Evolutionary conservation across 352 stramenopile genomes (phyloP).

Genomic region (Globisporangium nagaii): DNA sequence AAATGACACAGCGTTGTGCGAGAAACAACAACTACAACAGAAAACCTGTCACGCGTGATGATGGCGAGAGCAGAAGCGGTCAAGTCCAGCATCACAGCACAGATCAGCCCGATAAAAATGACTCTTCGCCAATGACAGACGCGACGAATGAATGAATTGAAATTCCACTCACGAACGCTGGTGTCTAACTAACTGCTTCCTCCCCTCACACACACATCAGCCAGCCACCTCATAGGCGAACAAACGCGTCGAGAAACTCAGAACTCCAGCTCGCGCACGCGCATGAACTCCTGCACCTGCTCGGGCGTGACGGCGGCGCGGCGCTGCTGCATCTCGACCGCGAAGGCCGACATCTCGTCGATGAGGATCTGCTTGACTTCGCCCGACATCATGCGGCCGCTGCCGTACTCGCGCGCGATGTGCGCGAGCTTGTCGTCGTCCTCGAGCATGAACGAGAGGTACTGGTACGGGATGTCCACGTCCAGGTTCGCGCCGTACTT

Average conservation of each 20-base stretch:
- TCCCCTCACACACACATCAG: neutral
- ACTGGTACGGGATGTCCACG: conserved; percentile 98
- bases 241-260: conserved; percentile 22
- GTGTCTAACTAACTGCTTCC: neutral
- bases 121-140: neutral
- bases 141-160: neutral
- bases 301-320: conserved; percentile 93
- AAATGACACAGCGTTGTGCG: neutral
- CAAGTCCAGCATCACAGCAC: neutral
- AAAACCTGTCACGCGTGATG: neutral
- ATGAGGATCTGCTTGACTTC: conserved; percentile 98
- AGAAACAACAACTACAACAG: neutral
- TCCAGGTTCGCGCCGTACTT: conserved; percentile 98
- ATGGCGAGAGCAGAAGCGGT: neutral
- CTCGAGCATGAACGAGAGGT: conserved; percentile 99
- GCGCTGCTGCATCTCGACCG: conserved; percentile 92
- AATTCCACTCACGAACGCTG: neutral
- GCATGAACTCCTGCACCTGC: conserved; percentile 97
- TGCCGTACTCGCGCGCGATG: conserved; percentile 95
- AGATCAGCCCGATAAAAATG: neutral
- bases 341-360: conserved; percentile 89
- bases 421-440: conserved; percentile 95
- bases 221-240: neutral
- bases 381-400: conserved; percentile 94
- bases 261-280: conserved; percentile 88